Evolutionary conservation across 2,329 filamentous ascomycete species (phyloP), one percentile per base, ranked within the genome.

Genomic region (Mariannaea sp.): DNA sequence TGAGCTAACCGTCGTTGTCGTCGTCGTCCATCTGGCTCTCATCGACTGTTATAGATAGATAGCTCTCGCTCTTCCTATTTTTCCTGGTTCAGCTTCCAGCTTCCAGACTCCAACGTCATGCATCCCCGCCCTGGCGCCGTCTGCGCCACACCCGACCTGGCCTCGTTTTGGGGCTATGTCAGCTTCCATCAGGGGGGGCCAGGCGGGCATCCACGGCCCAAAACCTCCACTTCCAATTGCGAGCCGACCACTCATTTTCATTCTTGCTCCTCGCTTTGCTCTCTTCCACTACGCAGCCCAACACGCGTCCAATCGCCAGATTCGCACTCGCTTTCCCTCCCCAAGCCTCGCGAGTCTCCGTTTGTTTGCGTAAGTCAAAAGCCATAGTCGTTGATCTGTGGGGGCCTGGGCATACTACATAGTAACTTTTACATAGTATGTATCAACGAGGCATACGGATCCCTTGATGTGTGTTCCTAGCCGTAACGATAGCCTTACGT

Each of bases 101-200:
- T n/a, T n/a, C n/a, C n/a, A n/a, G n/a, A n/a, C n/a, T n/a, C n/a
- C 54, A 35, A 63, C 60, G 62, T 61, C 56, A 64, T 57, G 59
- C 49, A 50, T 45, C 45, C 22, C 35, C 24, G 49, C 41, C 44
- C 47, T 42, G 50, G 56, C 45, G 47, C 53, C 42, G 50, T 33
- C 57, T 57, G 47, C 57, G 55, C 44, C 62, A 58, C 57, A 58
- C 32, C 49, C 48, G 55, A 39, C 36, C 53, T 43, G 35, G 44
- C 19, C 9, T 38, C 20, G 42, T 42, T n/a, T 39, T 49, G 60
- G 55, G 62, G 62, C 62, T 61, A 61, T 63, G 62, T 55, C 52
- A 24, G 36, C 49, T 39, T 20, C 51, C 56, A 47, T n/a, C n/a
- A n/a, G n/a, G n/a, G n/a, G n/a, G n/a, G n/a, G n/a, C n/a, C n/a